phyloP scores from a whole-genome alignment of 495 filamentous ascomycete species.

The Immersiella caudata region DNA sequence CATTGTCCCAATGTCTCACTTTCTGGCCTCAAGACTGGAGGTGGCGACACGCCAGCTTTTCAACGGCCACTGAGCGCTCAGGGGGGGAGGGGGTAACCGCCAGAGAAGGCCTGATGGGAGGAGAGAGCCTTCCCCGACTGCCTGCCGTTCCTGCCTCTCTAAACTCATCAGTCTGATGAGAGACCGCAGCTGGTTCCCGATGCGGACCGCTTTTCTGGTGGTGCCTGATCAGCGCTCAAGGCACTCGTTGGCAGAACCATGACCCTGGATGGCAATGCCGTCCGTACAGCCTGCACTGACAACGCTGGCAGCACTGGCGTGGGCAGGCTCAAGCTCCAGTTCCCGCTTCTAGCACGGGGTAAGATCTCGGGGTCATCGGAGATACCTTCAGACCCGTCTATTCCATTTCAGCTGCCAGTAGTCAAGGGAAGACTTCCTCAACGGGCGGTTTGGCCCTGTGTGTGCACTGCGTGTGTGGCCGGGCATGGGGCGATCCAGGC shows the following conservation, averaged over 20 bases:
- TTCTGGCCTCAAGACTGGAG: slow-evolving; percentile 17
- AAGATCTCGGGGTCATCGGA: neutral
- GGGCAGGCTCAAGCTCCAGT: too few relatives aligned
- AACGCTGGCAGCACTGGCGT: neutral
- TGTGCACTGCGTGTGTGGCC: neutral
- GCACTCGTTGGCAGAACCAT: neutral
- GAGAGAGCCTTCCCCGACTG: neutral
- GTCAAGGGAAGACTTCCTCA: slow-evolving; percentile 17
- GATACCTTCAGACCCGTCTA: slow-evolving; percentile 12
- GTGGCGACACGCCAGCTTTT: slow-evolving; percentile 22
- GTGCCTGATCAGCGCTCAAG: too few relatives aligned
- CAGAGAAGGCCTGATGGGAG: neutral
- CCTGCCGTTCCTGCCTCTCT: neutral
- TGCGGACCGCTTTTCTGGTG: slow-evolving; percentile 3
- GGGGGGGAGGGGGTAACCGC: neutral
- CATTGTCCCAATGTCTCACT: slow-evolving; percentile 27
- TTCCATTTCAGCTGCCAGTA: slow-evolving; percentile 20
- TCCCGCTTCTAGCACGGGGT: neutral
- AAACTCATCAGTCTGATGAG: neutral
- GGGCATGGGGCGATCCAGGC: neutral
- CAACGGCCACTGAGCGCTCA: slow-evolving; percentile 9
- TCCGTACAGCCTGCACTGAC: neutral
- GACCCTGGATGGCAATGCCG: neutral
- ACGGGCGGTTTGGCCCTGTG: slow-evolving; percentile 4
- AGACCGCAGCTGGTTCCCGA: slow-evolving; percentile 7